Evolutionary conservation across 2,329 filamentous ascomycete genomes (phyloP).

Genomic region (Stromatinia cepivora): DNA sequence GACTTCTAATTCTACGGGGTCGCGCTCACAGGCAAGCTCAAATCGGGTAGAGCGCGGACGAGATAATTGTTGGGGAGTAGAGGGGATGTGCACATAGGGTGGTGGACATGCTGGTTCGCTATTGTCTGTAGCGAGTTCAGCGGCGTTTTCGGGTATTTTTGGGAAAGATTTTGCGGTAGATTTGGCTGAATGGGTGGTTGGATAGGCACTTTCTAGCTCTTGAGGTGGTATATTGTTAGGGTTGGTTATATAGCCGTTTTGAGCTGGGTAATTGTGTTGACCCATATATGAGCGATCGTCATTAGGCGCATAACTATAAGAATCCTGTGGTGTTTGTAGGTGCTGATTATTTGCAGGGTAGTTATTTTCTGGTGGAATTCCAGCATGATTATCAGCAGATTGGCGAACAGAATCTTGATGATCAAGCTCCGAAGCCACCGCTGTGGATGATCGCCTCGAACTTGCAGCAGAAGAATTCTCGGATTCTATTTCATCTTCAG

Average conservation of each 20-base stretch:
- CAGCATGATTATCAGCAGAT: background rate
- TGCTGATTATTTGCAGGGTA: background rate
- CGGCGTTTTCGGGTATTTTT: background rate
- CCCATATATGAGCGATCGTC: slow-evolving; percentile 1
- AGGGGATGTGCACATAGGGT: background rate
- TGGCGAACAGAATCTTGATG: slow-evolving; percentile 4
- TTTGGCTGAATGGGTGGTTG: background rate
- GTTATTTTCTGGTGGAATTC: background rate
- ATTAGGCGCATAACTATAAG: background rate
- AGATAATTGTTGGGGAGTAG: background rate
- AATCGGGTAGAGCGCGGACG: slow-evolving; percentile 15
- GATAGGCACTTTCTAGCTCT: slow-evolving; percentile 6
- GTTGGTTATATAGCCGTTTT: background rate
- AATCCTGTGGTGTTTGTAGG: background rate
- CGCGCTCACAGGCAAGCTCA: slow-evolving; percentile 4
- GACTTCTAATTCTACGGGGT: slow-evolving; percentile 13
- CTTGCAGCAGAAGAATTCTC: background rate
- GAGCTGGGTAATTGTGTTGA: background rate
- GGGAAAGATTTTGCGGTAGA: background rate
- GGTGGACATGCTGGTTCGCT: background rate
- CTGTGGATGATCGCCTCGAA: slow-evolving; percentile 10
- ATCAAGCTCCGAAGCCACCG: background rate
- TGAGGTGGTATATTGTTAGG: background rate
- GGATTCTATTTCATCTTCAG: background rate
- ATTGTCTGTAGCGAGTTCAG: slow-evolving; percentile 12